These are phyloP conservation scores for Mortierella sp. DNA, from an alignment of 371 early-diverging fungal species.

Conservation along the genomic window DNA sequence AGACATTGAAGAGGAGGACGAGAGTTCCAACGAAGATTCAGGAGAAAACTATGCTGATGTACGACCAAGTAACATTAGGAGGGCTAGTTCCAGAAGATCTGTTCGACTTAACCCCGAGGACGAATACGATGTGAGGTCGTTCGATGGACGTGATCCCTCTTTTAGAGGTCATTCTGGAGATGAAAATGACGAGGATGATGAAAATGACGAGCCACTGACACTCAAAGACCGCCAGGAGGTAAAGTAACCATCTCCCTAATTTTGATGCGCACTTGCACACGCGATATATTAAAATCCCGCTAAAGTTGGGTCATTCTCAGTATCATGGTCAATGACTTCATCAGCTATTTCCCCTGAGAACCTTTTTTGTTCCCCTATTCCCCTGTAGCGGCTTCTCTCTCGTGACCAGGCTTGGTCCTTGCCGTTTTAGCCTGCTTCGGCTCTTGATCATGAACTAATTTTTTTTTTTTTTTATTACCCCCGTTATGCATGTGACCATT, in stretches of 20 bases:
- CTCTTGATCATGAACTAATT: neutral
- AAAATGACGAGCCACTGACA: slow-evolving; percentile 67
- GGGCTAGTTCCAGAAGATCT: slow-evolving; percentile 46
- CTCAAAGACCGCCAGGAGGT: slow-evolving; percentile 79
- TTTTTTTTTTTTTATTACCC: slow-evolving; percentile 9
- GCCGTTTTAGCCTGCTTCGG: neutral
- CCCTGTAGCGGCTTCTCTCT: slow-evolving; percentile 2
- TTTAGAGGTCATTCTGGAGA: slow-evolving; percentile 23
- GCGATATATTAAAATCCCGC: neutral
- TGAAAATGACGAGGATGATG: slow-evolving; percentile 55
- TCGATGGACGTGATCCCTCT: slow-evolving; percentile 31
- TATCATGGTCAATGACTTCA: neutral
- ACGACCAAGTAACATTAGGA: slow-evolving; percentile 31
- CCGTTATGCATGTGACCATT: neutral
- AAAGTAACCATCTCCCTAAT: slow-evolving; percentile 11
- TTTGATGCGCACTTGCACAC: slow-evolving; percentile 1
- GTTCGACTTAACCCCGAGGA: slow-evolving; percentile 36
- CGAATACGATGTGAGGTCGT: slow-evolving; percentile 39
- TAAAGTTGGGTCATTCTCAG: neutral
- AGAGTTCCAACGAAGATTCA: slow-evolving; percentile 25
- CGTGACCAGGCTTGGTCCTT: neutral
- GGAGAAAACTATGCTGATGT: slow-evolving; percentile 21
- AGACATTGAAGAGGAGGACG: slow-evolving; percentile 48
- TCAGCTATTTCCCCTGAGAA: slow-evolving; percentile 1
- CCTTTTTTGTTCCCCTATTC: neutral